Conservation (phyloP, 2,329 filamentous ascomycete genomes). For the Huntiella abstrusa region DNA sequence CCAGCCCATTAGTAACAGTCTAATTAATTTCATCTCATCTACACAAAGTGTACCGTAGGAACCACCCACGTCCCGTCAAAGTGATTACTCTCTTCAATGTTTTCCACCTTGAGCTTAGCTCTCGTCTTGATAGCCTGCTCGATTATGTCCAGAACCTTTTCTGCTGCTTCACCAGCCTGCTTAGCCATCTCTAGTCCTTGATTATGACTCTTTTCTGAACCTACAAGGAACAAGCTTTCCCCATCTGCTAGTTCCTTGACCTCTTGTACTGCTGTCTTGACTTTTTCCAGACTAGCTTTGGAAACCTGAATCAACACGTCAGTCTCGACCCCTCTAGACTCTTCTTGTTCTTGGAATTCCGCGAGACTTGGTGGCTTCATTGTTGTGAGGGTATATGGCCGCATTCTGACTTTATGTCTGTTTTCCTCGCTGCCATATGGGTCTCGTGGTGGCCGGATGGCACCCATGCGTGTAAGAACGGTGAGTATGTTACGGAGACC, state of each 20-base stretch:
- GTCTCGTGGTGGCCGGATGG: conserved; percentile 31
- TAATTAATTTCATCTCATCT: neutral
- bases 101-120: conserved; percentile 3
- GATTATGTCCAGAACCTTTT: conserved; percentile 20
- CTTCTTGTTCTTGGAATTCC: conserved; percentile 32
- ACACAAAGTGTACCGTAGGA: conserved; percentile 2
- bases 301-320: conserved; percentile 13
- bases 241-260: neutral
- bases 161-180: neutral
- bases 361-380: conserved; percentile 25
- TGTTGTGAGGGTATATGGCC: conserved; percentile 40
- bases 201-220: too few species aligned
- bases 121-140: conserved; percentile 24
- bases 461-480: conserved; percentile 37
- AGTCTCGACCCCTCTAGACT: conserved; percentile 20
- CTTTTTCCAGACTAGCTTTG: neutral
- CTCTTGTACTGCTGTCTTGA: neutral
- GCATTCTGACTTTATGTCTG: conserved; percentile 73
- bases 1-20: neutral
- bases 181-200: neutral
- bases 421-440: conserved; percentile 50
- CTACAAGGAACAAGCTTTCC: neutral
- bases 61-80: conserved; percentile 8
- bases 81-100: neutral
- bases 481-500: conserved; percentile 45